phyloP scores from a whole-genome alignment of 345 rosid genomes.

The Sapria himalayana region DNA sequence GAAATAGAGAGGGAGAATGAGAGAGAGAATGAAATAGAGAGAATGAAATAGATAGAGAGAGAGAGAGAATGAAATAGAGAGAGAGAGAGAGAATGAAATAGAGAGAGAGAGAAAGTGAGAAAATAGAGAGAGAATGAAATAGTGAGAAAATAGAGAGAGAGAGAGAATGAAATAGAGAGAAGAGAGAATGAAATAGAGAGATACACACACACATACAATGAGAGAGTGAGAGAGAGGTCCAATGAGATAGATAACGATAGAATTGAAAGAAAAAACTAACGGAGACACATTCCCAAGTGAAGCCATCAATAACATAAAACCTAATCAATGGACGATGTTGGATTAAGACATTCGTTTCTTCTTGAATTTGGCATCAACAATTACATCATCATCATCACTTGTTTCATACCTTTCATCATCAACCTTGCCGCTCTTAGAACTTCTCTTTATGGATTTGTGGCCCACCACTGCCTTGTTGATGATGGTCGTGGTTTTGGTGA shows the following conservation, averaged over 20 bases:
- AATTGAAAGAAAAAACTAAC: background rate
- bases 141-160: background rate
- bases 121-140: background rate
- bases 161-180: background rate
- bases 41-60: too few relatives aligned
- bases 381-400: slow-evolving; percentile 39
- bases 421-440: slow-evolving; percentile 32
- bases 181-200: background rate
- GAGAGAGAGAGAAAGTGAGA: background rate
- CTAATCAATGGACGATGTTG: too few relatives aligned
- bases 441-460: too few relatives aligned
- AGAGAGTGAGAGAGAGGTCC: too few relatives aligned
- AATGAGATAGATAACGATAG: background rate
- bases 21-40: too few relatives aligned
- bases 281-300: background rate
- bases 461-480: slow-evolving; percentile 16
- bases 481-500: slow-evolving; percentile 14
- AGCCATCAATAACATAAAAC: slow-evolving; percentile 8
- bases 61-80: too few relatives aligned
- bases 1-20: too few relatives aligned
- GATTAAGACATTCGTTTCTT: slow-evolving; percentile 43
- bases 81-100: background rate
- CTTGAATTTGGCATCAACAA: slow-evolving; percentile 10
- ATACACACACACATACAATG: background rate
- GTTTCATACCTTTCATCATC: slow-evolving; percentile 23